Evolutionary conservation across 2,329 filamentous ascomycete species (phyloP).

Genomic region (Aspergillus arachidicola): DNA sequence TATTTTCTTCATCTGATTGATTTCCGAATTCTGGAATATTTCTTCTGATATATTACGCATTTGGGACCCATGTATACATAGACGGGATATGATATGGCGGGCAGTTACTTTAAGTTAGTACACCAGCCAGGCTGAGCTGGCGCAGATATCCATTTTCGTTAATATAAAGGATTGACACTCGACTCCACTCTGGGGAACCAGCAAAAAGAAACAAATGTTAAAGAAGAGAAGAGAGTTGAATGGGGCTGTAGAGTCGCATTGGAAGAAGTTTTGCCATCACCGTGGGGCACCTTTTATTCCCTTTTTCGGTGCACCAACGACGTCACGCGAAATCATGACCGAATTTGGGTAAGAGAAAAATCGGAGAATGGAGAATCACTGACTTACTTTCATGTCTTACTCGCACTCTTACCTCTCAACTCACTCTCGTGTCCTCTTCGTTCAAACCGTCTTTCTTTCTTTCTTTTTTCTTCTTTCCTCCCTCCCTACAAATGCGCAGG

Average conservation of each 20-base stretch:
- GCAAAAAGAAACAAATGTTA: background rate
- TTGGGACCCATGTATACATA: conserved; percentile 6
- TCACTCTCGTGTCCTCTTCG: background rate
- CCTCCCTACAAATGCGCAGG: background rate
- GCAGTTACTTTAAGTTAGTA: background rate
- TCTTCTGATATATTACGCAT: conserved; percentile 2
- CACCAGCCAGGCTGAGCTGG: background rate
- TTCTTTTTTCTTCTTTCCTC: background rate
- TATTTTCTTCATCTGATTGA: background rate
- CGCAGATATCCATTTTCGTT: conserved; percentile 5
- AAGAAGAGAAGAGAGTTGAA: too few species aligned
- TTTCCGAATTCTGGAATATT: background rate
- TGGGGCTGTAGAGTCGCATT: background rate
- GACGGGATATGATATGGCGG: conserved; percentile 7
- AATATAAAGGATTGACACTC: conserved; percentile 1
- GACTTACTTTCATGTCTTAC: background rate
- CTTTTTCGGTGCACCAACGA: conserved; percentile 8
- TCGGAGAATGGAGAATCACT: background rate
- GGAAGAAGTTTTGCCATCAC: background rate
- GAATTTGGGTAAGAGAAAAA: conserved; percentile 1
- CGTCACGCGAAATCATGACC: conserved; percentile 10
- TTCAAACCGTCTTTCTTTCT: conserved; percentile 1
- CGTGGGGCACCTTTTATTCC: conserved; percentile 4
- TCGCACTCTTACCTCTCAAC: background rate
- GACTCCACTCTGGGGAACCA: background rate